phyloP scores from a whole-genome alignment of 208 protist species.

The Trypanosoma avium region DNA sequence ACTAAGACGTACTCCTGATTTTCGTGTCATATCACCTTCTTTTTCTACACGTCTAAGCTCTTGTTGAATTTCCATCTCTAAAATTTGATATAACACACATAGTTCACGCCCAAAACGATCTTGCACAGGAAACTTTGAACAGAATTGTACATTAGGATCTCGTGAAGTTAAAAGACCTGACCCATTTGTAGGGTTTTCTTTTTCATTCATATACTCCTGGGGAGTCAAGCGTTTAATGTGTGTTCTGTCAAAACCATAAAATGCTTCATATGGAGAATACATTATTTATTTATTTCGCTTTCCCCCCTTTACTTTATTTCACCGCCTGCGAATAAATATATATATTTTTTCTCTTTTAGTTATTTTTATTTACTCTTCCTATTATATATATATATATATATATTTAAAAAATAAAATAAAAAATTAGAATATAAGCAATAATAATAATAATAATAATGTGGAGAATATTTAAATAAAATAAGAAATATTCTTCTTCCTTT shows the following conservation, averaged over 20 bases:
- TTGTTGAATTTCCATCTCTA: conserved; percentile 68
- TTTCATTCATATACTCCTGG: conserved; percentile 62
- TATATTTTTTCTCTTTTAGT: too few relatives aligned
- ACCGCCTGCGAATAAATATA: too few relatives aligned
- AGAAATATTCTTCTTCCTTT: too few relatives aligned
- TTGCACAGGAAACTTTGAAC: conserved; percentile 69
- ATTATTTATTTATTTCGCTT: conserved; percentile 14
- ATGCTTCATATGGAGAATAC: conserved; percentile 66
- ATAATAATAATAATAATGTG: too few relatives aligned
- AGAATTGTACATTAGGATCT: conserved; percentile 67
- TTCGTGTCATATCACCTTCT: conserved; percentile 27
- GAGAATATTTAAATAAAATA: too few relatives aligned
- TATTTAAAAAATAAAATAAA: too few relatives aligned
- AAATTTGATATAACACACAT: conserved; percentile 76
- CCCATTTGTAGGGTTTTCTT: conserved; percentile 20
- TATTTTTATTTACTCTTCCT: too few relatives aligned
- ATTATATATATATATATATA: too few relatives aligned
- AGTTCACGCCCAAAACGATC: conserved; percentile 76
- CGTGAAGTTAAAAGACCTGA: too few relatives aligned
- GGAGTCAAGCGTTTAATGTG: conserved; percentile 62
- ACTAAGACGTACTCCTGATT: conserved; percentile 74
- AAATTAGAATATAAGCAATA: too few relatives aligned
- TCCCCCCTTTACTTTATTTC: not conserved
- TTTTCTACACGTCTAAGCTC: conserved; percentile 55
- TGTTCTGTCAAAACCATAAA: conserved; percentile 74